Conservation (phyloP, 2,329 filamentous ascomycete species). For the Sporothrix mexicana region DNA sequence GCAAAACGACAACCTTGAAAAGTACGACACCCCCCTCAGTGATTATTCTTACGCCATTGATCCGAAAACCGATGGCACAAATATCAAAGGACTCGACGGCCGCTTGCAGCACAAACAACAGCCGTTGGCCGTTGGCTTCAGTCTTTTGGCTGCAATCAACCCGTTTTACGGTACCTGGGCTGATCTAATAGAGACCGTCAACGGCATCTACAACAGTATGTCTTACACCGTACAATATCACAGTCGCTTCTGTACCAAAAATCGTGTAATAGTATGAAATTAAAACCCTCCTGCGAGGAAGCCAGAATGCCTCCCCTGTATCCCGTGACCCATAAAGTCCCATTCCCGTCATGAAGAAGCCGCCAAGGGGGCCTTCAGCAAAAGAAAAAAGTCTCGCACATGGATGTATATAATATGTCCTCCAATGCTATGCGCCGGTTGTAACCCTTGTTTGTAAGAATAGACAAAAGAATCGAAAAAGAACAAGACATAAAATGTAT, state of each 20-base stretch:
- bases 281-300: slow-evolving; percentile 13
- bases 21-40: background rate
- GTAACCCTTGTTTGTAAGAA: slow-evolving; percentile 21
- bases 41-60: background rate
- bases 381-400: slow-evolving; percentile 28
- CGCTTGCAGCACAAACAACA: background rate
- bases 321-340: slow-evolving; percentile 26
- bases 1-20: background rate
- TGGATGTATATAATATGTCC: slow-evolving; percentile 36
- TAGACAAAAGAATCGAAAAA: slow-evolving; percentile 18
- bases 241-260: background rate
- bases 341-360: slow-evolving; percentile 31
- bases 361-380: slow-evolving; percentile 18
- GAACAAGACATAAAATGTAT: slow-evolving; percentile 14
- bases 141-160: background rate
- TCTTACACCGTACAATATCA: background rate
- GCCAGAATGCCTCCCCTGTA: background rate
- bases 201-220: background rate
- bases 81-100: background rate
- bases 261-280: slow-evolving; percentile 25
- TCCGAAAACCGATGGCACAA: background rate
- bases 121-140: background rate
- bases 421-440: slow-evolving; percentile 37
- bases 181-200: background rate
- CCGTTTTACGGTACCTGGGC: too few species aligned